Base-by-base conservation (phyloP, 495 filamentous ascomycete species). In the Aspergillus heteromorphus region DNA sequence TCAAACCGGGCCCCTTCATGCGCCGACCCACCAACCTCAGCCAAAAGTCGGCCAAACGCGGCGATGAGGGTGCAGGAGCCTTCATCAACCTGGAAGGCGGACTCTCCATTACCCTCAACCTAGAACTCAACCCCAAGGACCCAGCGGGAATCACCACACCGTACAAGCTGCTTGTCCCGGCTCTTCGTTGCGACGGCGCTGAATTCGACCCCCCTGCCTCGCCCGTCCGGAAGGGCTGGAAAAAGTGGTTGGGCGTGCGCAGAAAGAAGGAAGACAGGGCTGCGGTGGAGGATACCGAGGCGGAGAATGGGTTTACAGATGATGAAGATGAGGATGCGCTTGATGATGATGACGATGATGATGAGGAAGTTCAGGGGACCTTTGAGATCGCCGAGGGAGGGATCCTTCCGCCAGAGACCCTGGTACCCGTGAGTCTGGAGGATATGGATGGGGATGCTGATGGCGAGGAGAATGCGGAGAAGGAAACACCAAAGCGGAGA, bases 61-160 rank as follows among this genome's bases (percentile, higher is more conserved):
- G 69, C 3, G 70, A 70, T 34, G 68, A 84, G 21, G 75, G 70
- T n/a, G 67, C 65, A 5, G 67, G 63, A 36, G 55, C 65, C 45
- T 64, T 67, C 20, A 72, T 92, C 60, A 80, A 95, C 57, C 76
- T 95, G 0, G 75, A 88, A 56, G 84, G 84, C 40, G 91, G 89
- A 2, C 74, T 98, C 19, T 90, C 96, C 48, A 83, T 98, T 23
- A 85, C 79, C 9, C 68, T 98, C 23, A 92, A 95, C 59, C 81
- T 93, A 60, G 93, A 98, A 72, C 81, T 97, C 58, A 88, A 83
- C 59, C 82, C 87, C 23, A 80, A 81, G 53, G 89, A 97, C 61
- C 93, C 95, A 0, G 80, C 86, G 0, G 95, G 93, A n/a, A 87
- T 86, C 59, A 98, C 93, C 2, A 80, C 82, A 41, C 87, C 90